Base-by-base conservation (phyloP, 495 filamentous ascomycete genomes). In the Podospora australis region DNA sequence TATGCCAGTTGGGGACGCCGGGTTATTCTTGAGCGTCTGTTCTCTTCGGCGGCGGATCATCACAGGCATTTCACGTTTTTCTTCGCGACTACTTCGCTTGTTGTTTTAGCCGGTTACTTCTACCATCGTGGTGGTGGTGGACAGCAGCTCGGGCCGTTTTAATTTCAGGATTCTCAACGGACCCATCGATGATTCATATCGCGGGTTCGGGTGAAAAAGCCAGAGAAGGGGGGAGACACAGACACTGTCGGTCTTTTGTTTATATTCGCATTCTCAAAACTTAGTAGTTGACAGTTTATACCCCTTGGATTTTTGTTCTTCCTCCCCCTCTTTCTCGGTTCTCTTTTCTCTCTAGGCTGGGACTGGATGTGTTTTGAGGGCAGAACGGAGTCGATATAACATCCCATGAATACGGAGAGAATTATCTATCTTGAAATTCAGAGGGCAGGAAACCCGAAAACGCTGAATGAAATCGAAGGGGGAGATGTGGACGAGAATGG, bases 201-300 rank as follows among this genome's bases (percentile, higher is more conserved):
- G 17, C 34, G 34, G 34, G 7, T 16, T 13, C 11, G 9, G 34
- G 34, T 16, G 7, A 14, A 19, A 38, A 19, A 22, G 36, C n/a
- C 11, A 4, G 36, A 22, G 19, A 20, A 41, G 17, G 39, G 23
- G 13, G 39, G 39, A n/a, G n/a, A n/a, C n/a, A n/a, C n/a, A n/a
- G n/a, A n/a, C n/a, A n/a, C 39, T 41, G 39, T 20, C 13, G 14
- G 40, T 14, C n/a, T 13, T 21, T 43, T 43, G 20, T 43, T 23
- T 26, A 23, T 24, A 41, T 41, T 41, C 39, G 39, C 39, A 41
- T 43, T 26, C 40, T 14, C n/a, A n/a, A n/a, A n/a, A n/a, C n/a
- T n/a, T n/a, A 23, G 22, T 43, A 43, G 20, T 43, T 43, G 40
- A 14, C 28, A 23, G 25, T 43, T 43, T 43, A 43, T 43, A 43